Percentiles rank a stretch among this genome's conserved stretches.
These are phyloP conservation scores for Psilocybe tampanensis DNA, from an alignment of 768 basidiomycete genomes.

Conservation along the genomic window DNA sequence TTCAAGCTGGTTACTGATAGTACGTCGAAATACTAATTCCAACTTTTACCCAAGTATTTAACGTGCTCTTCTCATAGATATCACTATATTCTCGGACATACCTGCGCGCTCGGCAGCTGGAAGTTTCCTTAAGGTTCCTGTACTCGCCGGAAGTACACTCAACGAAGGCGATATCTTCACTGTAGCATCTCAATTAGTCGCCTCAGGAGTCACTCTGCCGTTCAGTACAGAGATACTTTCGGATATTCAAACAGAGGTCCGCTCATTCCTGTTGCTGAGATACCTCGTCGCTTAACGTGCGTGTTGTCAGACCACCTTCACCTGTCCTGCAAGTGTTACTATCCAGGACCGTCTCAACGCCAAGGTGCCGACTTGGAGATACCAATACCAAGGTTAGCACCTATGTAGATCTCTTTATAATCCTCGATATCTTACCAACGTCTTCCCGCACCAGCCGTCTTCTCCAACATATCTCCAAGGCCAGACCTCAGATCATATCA, in stretches of 20 bases:
- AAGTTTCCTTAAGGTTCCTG: slow-evolving; percentile 31
- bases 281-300: not conserved
- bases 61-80: slow-evolving; percentile 18
- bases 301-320: slow-evolving; percentile 24
- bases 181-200: slow-evolving; percentile 27
- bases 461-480: slow-evolving; percentile 35
- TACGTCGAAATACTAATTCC: slow-evolving; percentile 12
- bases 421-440: not conserved
- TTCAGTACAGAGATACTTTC: slow-evolving; percentile 30
- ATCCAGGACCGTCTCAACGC: slow-evolving; percentile 29
- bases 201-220: slow-evolving; percentile 28
- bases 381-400: slow-evolving; percentile 28
- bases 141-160: slow-evolving; percentile 31
- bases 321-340: slow-evolving; percentile 31
- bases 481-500: slow-evolving; percentile 40
- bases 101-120: slow-evolving; percentile 25
- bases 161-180: slow-evolving; percentile 40
- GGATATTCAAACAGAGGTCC: slow-evolving; percentile 33
- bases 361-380: slow-evolving; percentile 30
- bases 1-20: slow-evolving; percentile 36
- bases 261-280: not conserved
- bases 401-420: not conserved
- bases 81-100: slow-evolving; percentile 36
- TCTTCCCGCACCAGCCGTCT: slow-evolving; percentile 27
- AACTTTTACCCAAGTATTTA: not conserved